Percentiles rank a stretch among this genome's conserved stretches.
phyloP scores from a whole-genome alignment of 495 filamentous ascomycete genomes.

The Tuber borchii region DNA sequence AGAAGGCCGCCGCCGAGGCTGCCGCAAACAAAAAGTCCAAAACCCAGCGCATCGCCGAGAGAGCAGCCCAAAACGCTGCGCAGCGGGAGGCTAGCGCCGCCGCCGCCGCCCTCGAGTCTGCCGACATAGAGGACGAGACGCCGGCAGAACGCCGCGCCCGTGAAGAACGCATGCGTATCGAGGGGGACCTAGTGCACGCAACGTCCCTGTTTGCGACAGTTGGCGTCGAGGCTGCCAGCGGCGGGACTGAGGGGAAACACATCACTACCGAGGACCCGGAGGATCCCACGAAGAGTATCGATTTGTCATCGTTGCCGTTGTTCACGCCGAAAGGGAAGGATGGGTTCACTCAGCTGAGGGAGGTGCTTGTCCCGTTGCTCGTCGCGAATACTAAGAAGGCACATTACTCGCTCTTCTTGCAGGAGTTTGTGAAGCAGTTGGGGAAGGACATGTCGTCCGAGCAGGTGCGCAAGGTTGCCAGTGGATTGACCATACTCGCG shows the following conservation, averaged over 20 bases:
- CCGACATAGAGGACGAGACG: slow-evolving; percentile 60
- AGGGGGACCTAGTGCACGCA: slow-evolving; percentile 82
- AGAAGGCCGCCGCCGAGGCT: slow-evolving; percentile 85
- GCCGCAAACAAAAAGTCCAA: slow-evolving; percentile 88
- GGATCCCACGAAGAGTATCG: slow-evolving; percentile 70
- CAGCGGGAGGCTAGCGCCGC: slow-evolving; percentile 49
- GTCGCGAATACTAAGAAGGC: slow-evolving; percentile 71
- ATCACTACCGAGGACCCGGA: slow-evolving; percentile 59
- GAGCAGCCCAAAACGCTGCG: slow-evolving; percentile 48
- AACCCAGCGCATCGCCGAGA: slow-evolving; percentile 79
- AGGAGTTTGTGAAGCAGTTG: slow-evolving; percentile 82
- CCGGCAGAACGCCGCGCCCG: slow-evolving; percentile 65
- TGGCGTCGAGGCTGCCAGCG: slow-evolving; percentile 57
- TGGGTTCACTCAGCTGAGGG: slow-evolving; percentile 70
- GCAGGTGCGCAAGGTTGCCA: slow-evolving; percentile 92
- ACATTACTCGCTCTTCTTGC: slow-evolving; percentile 79
- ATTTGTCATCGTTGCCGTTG: slow-evolving; percentile 68
- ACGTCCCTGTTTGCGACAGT: slow-evolving; percentile 81
- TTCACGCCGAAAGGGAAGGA: slow-evolving; percentile 85
- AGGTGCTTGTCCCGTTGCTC: slow-evolving; percentile 68
- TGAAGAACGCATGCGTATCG: slow-evolving; percentile 55
- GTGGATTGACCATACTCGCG: slow-evolving; percentile 69
- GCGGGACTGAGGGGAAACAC: slow-evolving; percentile 49
- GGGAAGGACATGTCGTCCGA: slow-evolving; percentile 79
- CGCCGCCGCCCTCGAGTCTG: slow-evolving; percentile 53